Evolutionary conservation across 805 yeast species (phyloP).

Genomic region (Isabelozyma heimii): DNA sequence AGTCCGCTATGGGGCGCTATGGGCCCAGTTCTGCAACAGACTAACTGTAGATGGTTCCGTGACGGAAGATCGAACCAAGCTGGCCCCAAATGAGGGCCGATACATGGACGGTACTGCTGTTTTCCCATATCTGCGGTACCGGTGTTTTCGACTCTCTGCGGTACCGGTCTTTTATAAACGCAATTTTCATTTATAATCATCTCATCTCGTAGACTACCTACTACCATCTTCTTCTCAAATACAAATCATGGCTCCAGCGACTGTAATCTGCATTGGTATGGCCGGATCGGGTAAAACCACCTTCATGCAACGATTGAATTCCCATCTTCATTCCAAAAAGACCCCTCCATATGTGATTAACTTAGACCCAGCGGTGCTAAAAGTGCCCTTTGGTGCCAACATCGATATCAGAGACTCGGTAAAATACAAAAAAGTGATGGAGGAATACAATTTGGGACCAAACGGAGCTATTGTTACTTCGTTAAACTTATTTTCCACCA

Average conservation of each 20-base stretch:
- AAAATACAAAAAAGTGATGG: conserved; percentile 95
- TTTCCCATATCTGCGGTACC: too few relatives aligned
- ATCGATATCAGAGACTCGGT: conserved; percentile 96
- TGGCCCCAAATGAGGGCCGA: too few relatives aligned
- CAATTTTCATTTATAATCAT: neutral
- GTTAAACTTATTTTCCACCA: conserved; percentile 85
- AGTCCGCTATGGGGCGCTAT: too few relatives aligned
- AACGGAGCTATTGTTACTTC: conserved; percentile 98
- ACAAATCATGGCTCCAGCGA: conserved; percentile 30
- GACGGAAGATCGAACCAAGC: too few relatives aligned
- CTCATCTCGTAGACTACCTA: neutral
- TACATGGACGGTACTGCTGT: too few relatives aligned
- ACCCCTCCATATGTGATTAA: conserved; percentile 88
- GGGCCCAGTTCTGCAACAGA: too few relatives aligned
- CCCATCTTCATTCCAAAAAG: conserved; percentile 74
- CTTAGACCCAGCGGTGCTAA: conserved; percentile 93
- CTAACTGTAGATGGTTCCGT: too few relatives aligned
- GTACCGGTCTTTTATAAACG: neutral
- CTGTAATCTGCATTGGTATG: conserved; percentile 50
- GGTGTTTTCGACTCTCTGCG: too few relatives aligned
- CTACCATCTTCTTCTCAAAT: neutral
- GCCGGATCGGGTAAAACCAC: conserved; percentile 91
- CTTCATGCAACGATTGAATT: conserved; percentile 89
- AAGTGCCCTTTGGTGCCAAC: conserved; percentile 90
- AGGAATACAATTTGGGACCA: conserved; percentile 91